phyloP scores from a whole-genome alignment of 202 grass and related monocot genomes.

The Zoysia matrella region DNA sequence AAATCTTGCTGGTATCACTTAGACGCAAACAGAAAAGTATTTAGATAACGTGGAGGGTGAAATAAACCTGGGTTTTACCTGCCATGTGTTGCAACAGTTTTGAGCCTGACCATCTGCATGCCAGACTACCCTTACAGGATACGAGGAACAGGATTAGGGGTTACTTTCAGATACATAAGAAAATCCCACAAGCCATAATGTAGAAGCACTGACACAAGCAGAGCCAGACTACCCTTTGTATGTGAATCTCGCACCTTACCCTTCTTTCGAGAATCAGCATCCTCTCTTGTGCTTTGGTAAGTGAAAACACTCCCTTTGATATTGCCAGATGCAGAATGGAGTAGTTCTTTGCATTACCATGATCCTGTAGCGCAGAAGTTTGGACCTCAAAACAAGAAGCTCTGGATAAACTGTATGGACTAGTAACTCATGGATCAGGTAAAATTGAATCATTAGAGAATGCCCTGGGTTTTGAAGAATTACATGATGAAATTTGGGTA shows the following conservation, averaged over 20 bases:
- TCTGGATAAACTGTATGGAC: conserved; percentile 1
- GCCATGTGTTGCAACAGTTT: not conserved
- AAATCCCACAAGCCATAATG: not conserved
- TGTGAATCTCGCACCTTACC: conserved; percentile 32
- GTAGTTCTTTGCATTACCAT: not conserved
- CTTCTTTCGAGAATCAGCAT: conserved; percentile 43
- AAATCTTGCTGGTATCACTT: not conserved
- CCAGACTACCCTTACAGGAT: not conserved
- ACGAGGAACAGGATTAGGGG: not conserved
- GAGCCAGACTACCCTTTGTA: not conserved
- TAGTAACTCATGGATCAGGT: conserved; percentile 39
- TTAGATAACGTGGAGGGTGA: not conserved
- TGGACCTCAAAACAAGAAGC: conserved; percentile 33
- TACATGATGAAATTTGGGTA: conserved; percentile 36
- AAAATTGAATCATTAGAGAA: conserved; percentile 41
- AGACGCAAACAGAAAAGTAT: not conserved
- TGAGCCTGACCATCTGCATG: not conserved
- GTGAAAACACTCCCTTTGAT: conserved; percentile 38
- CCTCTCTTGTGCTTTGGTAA: conserved; percentile 40
- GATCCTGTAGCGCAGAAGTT: conserved; percentile 32
- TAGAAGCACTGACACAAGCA: not conserved
- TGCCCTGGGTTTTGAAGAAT: conserved; percentile 34
- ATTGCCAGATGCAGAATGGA: conserved; percentile 20
- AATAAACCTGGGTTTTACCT: conserved; percentile 10
- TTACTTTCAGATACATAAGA: not conserved